Conservation (phyloP, 1,139 yeast genomes). For the Pichia sp. region DNA sequence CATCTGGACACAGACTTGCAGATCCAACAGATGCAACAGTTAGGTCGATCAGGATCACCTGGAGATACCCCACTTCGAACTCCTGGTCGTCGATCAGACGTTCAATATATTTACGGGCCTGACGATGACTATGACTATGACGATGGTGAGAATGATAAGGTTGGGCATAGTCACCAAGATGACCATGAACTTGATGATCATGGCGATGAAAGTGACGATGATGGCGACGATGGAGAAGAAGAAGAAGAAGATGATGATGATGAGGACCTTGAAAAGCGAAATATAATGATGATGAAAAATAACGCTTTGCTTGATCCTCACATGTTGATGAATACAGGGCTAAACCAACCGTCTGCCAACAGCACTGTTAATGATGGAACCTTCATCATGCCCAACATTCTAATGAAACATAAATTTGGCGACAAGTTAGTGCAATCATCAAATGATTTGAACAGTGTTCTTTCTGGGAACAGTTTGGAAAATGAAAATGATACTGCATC, state of each 20-base stretch:
- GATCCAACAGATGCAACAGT: slow-evolving; percentile 21
- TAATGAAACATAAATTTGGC: slow-evolving; percentile 27
- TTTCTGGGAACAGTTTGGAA: neutral
- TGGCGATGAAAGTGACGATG: slow-evolving; percentile 2
- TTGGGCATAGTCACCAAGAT: neutral
- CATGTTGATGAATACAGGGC: neutral
- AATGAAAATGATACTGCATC: slow-evolving; percentile 2
- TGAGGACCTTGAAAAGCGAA: neutral
- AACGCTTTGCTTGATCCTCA: neutral
- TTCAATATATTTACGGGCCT: slow-evolving; percentile 10
- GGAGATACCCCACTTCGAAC: slow-evolving; percentile 28
- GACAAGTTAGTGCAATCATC: slow-evolving; percentile 25
- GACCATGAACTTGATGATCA: slow-evolving; percentile 3
- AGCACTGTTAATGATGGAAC: slow-evolving; percentile 12
- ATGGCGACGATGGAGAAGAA: neutral
- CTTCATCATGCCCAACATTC: slow-evolving; percentile 26
- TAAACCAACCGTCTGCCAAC: neutral
- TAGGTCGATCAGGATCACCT: slow-evolving; percentile 22
- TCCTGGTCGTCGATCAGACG: slow-evolving; percentile 20
- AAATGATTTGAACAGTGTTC: slow-evolving; percentile 8
- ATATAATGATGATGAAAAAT: neutral
- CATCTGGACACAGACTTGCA: slow-evolving; percentile 31
- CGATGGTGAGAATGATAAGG: slow-evolving; percentile 11
- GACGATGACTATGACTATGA: slow-evolving; percentile 16
- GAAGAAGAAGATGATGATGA: neutral